Evolutionary conservation across 768 basidiomycete genomes (phyloP), one percentile per base, ranked within the genome.

Genomic region (Amanita subjunquillea): DNA sequence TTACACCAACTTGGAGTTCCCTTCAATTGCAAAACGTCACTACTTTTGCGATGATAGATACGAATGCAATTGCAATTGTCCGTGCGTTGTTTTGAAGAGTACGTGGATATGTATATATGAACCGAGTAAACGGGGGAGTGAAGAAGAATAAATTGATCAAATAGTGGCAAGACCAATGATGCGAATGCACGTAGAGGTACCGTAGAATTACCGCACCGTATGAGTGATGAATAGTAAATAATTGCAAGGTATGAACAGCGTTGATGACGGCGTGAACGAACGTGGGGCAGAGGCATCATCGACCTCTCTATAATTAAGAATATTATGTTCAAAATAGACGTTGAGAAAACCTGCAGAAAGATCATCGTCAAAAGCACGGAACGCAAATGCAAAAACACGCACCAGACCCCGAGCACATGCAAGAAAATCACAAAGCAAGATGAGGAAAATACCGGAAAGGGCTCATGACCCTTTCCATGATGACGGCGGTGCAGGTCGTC

Each of bases 401-500:
- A 17, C 41, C 17, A 20, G 47, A 30, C 15, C 34, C 30, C 7
- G 32, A 20, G 30, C 34, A 36, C 20, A 47, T 47, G 46, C 29
- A 36, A 47, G 30, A 48, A 20, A 30, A 4, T 9, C 7, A 32
- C 46, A 37, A 34, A 37, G 17, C 46, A 48, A 32, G 36, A 36
- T 17, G 13, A 6, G 5, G 15, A 17, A 27, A n/a, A 46, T 46
- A 30, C n/a, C 9, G n/a, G 15, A n/a, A 46, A 29, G 20, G 53
- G 23, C 36, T 50, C 13, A 47, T 41, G 49, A 25, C 30, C 40
- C 52, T 43, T 77, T 81, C 82, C 82, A 84, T 56, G 82, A 83
- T 10, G 82, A 81, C 7, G 82, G 81, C 2, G 73, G 68, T 45
- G 52, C 34, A n/a, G 67, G 67, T 43, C 61, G 70, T 48, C 68